phyloP scores from a whole-genome alignment of 768 basidiomycete species.

The Gloeophyllum trabeum region DNA sequence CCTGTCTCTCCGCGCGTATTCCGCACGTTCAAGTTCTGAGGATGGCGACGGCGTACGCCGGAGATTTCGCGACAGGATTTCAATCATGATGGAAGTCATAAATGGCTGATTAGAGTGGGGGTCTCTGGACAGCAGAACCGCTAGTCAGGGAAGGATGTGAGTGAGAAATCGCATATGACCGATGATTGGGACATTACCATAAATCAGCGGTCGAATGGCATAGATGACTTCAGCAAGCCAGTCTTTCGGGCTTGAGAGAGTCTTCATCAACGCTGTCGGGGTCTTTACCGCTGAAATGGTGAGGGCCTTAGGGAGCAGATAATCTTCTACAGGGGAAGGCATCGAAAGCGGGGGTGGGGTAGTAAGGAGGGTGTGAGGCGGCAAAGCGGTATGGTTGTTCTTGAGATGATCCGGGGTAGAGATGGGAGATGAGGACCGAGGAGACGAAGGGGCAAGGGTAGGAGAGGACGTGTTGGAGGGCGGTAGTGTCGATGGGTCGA shows the following conservation, averaged over 20 bases:
- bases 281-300: conserved; percentile 63
- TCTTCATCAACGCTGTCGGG: conserved; percentile 52
- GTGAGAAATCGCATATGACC: not conserved
- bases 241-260: conserved; percentile 52
- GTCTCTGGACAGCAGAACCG: conserved; percentile 29
- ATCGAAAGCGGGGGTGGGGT: conserved; percentile 37
- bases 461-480: conserved; percentile 45
- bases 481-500: conserved; percentile 64
- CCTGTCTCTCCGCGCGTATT: conserved; percentile 75
- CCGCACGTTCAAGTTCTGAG: conserved; percentile 54
- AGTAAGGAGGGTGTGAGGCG: conserved; percentile 50
- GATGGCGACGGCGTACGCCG: conserved; percentile 57
- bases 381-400: conserved; percentile 64
- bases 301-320: conserved; percentile 72
- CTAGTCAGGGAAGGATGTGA: conserved; percentile 6
- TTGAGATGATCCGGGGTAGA: conserved; percentile 70
- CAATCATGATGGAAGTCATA: conserved; percentile 51
- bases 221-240: conserved; percentile 70
- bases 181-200: conserved; percentile 33
- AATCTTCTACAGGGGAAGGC: conserved; percentile 62
- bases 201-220: conserved; percentile 62
- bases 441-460: conserved; percentile 47
- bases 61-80: conserved; percentile 64
- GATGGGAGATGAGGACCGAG: conserved; percentile 39
- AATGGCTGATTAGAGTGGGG: conserved; percentile 48